Base-by-base conservation (phyloP, 345 rosid genomes). In the Bretschneidera sinensis region DNA sequence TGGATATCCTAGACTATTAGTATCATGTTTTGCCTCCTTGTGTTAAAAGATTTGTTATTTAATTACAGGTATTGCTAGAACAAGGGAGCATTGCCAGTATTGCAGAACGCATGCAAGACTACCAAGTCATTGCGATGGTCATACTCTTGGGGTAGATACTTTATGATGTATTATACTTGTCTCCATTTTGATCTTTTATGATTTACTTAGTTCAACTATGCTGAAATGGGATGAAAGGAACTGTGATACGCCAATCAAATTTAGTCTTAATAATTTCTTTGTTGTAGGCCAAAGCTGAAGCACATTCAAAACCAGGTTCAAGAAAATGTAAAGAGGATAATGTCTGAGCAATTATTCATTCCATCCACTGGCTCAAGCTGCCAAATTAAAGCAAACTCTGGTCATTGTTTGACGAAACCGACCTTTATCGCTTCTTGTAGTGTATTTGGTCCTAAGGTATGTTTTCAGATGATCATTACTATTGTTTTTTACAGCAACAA, bases 41-140 rank as follows among this genome's bases (percentile, higher is more conserved):
- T 64, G 25, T 31, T 17, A 5, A 51, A 20, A 33, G 49, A 35
- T 54, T 45, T 35, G 21, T 8, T 34, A 28, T 56, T 48, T 21
- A 22, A 64, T 49, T 61, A 51, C 66, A 89, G 98, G 85, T 89
- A 24, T 51, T 87, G 70, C 79, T 92, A 55, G 94, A 87, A 71
- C 75, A 80, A 76, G 80, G 80, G 65, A 76, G 72, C 64, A 65
- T 69, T 33, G 55, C 62, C 56, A 68, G 69, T 60, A 71, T 92
- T 23, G 65, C 75, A 5, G 83, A 87, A 33, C 81, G 80, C 57
- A 87, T 92, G 95, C 84, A 64, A 55, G 89, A 70, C 68, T 90
- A 90, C 76, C 88, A 88, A 59, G 87, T 83, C 65, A 76, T 83
- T 47, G 97, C 92, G 64, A 89, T 89, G 97, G 73, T 92, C 73